phyloP scores from a whole-genome alignment of 768 basidiomycete species.

The Lentinula raphanica region DNA sequence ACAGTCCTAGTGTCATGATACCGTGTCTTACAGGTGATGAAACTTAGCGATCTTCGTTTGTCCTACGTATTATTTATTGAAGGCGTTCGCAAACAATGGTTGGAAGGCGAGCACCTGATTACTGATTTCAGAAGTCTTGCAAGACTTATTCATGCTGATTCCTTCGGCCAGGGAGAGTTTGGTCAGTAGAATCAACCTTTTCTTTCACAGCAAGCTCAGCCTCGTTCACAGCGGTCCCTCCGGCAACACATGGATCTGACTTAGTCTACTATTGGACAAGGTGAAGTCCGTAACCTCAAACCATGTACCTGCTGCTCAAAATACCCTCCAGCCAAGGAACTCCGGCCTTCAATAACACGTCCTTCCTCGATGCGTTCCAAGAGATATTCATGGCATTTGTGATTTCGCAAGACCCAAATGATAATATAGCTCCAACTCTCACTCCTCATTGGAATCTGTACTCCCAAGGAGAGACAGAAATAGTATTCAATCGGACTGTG shows the following conservation, averaged over 20 bases:
- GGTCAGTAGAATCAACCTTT: slow-evolving; percentile 1
- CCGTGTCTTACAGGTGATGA: not conserved
- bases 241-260: slow-evolving; percentile 15
- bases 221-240: slow-evolving; percentile 12
- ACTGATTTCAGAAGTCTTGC: not conserved
- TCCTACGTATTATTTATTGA: slow-evolving; percentile 26
- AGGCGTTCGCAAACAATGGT: slow-evolving; percentile 22
- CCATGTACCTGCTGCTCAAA: not conserved
- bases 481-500: slow-evolving; percentile 24
- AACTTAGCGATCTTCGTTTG: slow-evolving; percentile 29
- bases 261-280: slow-evolving; percentile 13
- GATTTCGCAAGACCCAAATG: slow-evolving; percentile 13
- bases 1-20: slow-evolving; percentile 2
- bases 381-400: slow-evolving; percentile 18
- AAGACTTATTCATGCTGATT: not conserved
- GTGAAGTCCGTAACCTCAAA: not conserved
- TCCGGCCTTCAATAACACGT: slow-evolving; percentile 15
- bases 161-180: slow-evolving; percentile 18
- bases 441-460: slow-evolving; percentile 15
- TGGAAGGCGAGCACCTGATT: slow-evolving; percentile 24
- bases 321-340: not conserved
- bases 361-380: slow-evolving; percentile 17
- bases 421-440: slow-evolving; percentile 14
- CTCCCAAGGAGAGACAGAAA: slow-evolving; percentile 16
- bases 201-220: not conserved